A percentile compares a stretch with the other conserved stretches of the same genome.
Conservation (phyloP, 768 basidiomycete species). For the Tricholoma hemisulphureum region DNA sequence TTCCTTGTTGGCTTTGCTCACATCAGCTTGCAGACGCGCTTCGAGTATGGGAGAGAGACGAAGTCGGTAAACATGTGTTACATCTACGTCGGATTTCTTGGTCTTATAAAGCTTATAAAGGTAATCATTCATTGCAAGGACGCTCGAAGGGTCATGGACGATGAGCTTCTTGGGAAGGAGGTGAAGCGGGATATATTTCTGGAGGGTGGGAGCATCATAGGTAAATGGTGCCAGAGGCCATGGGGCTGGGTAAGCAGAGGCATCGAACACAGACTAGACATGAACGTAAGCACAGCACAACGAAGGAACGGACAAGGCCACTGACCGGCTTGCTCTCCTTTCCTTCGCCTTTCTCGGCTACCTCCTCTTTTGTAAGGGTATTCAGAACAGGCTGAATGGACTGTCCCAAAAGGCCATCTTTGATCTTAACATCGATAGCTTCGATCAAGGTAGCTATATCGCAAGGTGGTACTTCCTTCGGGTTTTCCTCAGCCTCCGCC, state of each 20-base stretch:
- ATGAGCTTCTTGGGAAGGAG: conserved; percentile 37
- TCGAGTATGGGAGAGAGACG: conserved; percentile 4
- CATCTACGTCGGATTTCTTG: conserved; percentile 16
- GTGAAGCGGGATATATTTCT: conserved; percentile 24
- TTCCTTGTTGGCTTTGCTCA: neutral
- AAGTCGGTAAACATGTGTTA: conserved; percentile 32
- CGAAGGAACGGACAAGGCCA: neutral
- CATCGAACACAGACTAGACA: conserved; percentile 28
- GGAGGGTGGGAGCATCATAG: conserved; percentile 17
- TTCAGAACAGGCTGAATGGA: neutral
- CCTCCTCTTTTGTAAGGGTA: neutral
- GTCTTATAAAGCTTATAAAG: neutral
- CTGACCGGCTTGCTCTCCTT: neutral
- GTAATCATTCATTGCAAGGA: conserved; percentile 33
- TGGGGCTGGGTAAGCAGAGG: conserved; percentile 35
- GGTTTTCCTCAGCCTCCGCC: conserved; percentile 37
- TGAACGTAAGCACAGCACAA: conserved; percentile 6
- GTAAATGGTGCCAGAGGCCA: conserved; percentile 43
- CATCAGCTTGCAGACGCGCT: conserved; percentile 10
- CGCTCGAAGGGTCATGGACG: conserved; percentile 43
- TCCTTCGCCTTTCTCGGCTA: conserved; percentile 1
- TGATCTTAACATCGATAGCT: conserved; percentile 13
- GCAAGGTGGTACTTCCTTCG: conserved; percentile 27
- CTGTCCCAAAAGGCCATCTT: neutral
- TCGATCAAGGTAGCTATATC: conserved; percentile 26